Percentiles rank a stretch among this genome's conserved stretches.
Conservation (phyloP, 148 eudicot genomes). For the Spergularia bocconei region DNA sequence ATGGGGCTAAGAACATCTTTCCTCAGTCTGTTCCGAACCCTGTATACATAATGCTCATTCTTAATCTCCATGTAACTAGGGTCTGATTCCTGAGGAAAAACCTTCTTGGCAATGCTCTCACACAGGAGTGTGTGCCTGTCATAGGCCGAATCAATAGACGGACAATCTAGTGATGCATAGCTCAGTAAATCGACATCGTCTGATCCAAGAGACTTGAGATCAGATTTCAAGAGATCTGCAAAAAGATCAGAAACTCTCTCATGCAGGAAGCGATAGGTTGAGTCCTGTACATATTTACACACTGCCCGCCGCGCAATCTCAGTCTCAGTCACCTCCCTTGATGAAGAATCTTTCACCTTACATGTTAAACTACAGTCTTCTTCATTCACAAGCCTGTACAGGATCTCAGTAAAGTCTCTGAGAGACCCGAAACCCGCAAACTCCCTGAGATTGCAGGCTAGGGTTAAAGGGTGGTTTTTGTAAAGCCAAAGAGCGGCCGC, state of each 20-base stretch:
- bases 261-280: slow-evolving; percentile 22
- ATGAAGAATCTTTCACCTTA: too few species aligned
- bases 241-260: slow-evolving; percentile 24
- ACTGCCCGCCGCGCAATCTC: slow-evolving; percentile 12
- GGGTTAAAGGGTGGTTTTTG: slow-evolving; percentile 23
- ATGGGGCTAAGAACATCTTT: slow-evolving; percentile 20
- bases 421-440: slow-evolving; percentile 18
- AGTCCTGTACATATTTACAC: slow-evolving; percentile 18
- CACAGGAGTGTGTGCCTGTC: slow-evolving; percentile 24
- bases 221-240: slow-evolving; percentile 22
- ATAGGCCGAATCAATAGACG: slow-evolving; percentile 13
- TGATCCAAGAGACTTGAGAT: neutral
- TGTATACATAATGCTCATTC: slow-evolving; percentile 17
- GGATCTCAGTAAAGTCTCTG: slow-evolving; percentile 19
- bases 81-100: slow-evolving; percentile 22
- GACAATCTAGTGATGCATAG: slow-evolving; percentile 21
- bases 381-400: slow-evolving; percentile 9
- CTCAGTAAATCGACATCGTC: slow-evolving; percentile 5
- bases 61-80: slow-evolving; percentile 2
- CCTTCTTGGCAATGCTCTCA: slow-evolving; percentile 26
- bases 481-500: slow-evolving; percentile 24
- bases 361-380: neutral
- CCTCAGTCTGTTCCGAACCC: slow-evolving; percentile 19
- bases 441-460: slow-evolving; percentile 21
- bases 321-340: neutral